Evolutionary conservation across 2,329 filamentous ascomycete genomes (phyloP).

Genomic region (Diaporthe nobilis): DNA sequence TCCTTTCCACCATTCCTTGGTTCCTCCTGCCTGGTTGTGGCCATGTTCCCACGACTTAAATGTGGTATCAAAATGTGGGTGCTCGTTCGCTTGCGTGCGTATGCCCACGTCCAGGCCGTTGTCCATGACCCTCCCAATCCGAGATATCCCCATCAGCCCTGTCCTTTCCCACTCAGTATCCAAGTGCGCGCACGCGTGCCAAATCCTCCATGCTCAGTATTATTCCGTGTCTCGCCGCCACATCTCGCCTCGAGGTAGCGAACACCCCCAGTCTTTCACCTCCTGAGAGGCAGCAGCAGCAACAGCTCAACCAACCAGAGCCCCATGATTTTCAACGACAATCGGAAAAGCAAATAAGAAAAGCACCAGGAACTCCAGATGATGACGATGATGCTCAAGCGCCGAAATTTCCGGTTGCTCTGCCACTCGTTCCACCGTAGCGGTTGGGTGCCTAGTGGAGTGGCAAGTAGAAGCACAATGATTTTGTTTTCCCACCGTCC

Average conservation of each 20-base stretch:
- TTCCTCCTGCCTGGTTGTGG: neutral
- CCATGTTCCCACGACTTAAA: neutral
- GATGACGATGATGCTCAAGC: slow-evolving; percentile 26
- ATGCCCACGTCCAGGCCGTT: neutral
- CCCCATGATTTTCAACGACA: neutral
- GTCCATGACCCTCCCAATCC: neutral
- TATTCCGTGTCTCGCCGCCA: neutral
- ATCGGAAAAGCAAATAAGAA: neutral
- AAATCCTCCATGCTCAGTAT: neutral
- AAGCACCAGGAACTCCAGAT: slow-evolving; percentile 29
- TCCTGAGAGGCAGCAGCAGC: neutral
- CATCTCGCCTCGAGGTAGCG: neutral
- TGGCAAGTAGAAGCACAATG: neutral
- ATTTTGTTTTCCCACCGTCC: neutral
- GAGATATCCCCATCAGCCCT: neutral
- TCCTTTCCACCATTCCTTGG: neutral
- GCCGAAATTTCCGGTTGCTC: neutral
- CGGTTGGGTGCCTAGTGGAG: neutral
- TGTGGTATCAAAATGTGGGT: neutral
- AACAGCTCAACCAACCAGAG: neutral
- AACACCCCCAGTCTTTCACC: neutral
- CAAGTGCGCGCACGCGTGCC: slow-evolving; percentile 18
- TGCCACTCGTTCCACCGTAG: neutral
- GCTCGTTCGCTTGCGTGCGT: neutral
- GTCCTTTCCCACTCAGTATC: neutral